Evolutionary conservation across 176 grass and related monocot genomes (phyloP).

Genomic region (Cenchrus purpureus): DNA sequence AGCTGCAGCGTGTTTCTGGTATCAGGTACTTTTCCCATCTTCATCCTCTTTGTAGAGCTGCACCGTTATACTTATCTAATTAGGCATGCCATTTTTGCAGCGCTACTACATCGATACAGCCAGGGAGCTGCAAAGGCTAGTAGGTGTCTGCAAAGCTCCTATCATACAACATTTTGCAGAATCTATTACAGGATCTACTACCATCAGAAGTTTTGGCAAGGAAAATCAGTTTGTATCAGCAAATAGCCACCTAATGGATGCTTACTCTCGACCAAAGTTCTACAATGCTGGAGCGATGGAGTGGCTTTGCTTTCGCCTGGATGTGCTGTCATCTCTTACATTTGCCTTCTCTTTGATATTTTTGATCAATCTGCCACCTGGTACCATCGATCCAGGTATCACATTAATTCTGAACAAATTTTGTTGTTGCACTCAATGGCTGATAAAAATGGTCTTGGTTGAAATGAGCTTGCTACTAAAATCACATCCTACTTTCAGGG

Average conservation of each 20-base stretch:
- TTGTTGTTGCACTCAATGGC: not conserved
- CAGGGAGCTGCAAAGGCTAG: conserved; percentile 72
- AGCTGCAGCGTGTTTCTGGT: conserved; percentile 68
- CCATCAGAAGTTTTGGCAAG: conserved; percentile 89
- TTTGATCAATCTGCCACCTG: conserved; percentile 61
- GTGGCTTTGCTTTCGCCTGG: conserved; percentile 82
- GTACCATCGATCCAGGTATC: conserved; percentile 83
- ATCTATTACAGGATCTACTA: conserved; percentile 80
- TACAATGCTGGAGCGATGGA: conserved; percentile 67
- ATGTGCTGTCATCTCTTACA: conserved; percentile 70
- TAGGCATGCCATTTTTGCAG: conserved; percentile 44
- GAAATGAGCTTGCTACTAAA: not conserved
- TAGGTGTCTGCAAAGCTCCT: conserved; percentile 83
- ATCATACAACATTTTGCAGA: conserved; percentile 93
- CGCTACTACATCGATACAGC: conserved; percentile 82
- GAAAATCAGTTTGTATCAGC: conserved; percentile 62
- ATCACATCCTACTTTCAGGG: conserved; percentile 45
- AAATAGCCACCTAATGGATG: conserved; percentile 72
- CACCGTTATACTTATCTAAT: not conserved
- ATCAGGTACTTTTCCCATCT: conserved; percentile 61
- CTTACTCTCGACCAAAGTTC: conserved; percentile 74
- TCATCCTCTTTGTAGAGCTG: conserved; percentile 9
- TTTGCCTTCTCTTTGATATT: conserved; percentile 86
- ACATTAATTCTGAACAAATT: not conserved
- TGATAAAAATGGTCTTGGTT: not conserved